phyloP scores from a whole-genome alignment of 2,329 filamentous ascomycete species.

The Diplodia scrobiculata region DNA sequence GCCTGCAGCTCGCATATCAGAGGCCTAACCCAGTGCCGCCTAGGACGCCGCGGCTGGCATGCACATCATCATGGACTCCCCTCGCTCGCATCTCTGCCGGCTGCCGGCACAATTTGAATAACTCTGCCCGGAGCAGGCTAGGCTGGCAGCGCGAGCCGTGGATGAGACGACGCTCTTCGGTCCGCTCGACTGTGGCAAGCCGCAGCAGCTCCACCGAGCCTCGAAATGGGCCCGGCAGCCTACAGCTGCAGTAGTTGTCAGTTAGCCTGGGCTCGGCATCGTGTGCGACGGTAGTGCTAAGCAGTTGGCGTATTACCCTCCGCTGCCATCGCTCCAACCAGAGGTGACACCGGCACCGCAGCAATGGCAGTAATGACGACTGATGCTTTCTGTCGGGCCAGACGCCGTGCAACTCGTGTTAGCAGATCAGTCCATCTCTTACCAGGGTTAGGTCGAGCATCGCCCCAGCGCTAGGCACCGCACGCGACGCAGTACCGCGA shows the following conservation, averaged over 20 bases:
- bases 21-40: constrained; percentile 7
- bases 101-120: constrained; percentile 8
- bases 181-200: neutral
- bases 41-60: constrained; percentile 18
- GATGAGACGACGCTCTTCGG: neutral
- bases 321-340: constrained; percentile 20
- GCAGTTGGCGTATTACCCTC: neutral
- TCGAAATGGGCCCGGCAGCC: neutral
- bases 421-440: constrained; percentile 21
- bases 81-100: constrained; percentile 12
- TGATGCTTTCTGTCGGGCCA: neutral
- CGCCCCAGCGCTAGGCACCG: constrained; percentile 14
- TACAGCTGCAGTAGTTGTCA: neutral
- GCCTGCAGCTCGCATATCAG: constrained; percentile 11
- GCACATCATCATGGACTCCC: constrained; percentile 16
- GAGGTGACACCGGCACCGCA: constrained; percentile 21
- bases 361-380: neutral
- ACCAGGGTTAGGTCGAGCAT: constrained; percentile 20
- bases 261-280: constrained; percentile 12
- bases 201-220: neutral
- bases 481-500: neutral
- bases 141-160: neutral
- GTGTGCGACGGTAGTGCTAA: constrained; percentile 7
- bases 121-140: neutral
- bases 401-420: constrained; percentile 15